Evolutionary conservation across 192 early-diverging fungal species (phyloP).

Genomic region (Allomyces arbusculus): DNA sequence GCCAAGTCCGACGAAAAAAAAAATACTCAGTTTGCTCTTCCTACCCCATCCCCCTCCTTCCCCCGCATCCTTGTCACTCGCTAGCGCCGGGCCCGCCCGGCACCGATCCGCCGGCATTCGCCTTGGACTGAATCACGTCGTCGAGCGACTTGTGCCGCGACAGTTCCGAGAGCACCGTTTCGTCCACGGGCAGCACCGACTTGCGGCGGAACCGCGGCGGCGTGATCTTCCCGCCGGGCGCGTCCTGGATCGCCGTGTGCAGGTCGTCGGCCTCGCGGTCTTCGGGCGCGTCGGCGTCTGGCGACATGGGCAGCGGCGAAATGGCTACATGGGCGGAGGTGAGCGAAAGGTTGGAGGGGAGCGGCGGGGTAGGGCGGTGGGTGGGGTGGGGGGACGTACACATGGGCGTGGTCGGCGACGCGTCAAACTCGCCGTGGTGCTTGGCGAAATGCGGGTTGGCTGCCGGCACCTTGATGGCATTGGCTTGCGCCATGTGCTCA

Average conservation of each 20-base stretch:
- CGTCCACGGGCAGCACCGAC: constrained; percentile 45
- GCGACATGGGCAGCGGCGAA: too few relatives aligned
- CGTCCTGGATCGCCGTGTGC: not conserved
- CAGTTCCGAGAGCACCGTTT: constrained; percentile 32
- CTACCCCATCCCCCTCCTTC: too few relatives aligned
- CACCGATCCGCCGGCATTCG: too few relatives aligned
- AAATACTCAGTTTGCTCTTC: too few relatives aligned
- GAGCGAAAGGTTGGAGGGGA: too few relatives aligned
- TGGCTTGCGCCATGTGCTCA: constrained; percentile 32
- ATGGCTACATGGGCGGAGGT: too few relatives aligned
- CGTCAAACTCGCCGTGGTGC: constrained; percentile 1
- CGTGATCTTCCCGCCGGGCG: too few relatives aligned
- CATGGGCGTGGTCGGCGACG: not conserved
- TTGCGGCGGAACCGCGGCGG: constrained; percentile 29
- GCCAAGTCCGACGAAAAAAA: too few relatives aligned
- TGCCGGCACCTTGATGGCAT: constrained; percentile 11
- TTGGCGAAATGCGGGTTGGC: constrained; percentile 1
- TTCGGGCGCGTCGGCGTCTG: too few relatives aligned
- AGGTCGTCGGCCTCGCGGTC: not conserved
- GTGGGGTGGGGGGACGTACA: too few relatives aligned
- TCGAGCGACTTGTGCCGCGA: constrained; percentile 36
- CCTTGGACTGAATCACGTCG: constrained; percentile 13
- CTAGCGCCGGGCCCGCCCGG: too few relatives aligned
- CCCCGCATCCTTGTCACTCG: too few relatives aligned
- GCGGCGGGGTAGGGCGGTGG: not conserved